Base-by-base conservation (phyloP, 495 filamentous ascomycete genomes). In the Talaromyces proteolyticus region DNA sequence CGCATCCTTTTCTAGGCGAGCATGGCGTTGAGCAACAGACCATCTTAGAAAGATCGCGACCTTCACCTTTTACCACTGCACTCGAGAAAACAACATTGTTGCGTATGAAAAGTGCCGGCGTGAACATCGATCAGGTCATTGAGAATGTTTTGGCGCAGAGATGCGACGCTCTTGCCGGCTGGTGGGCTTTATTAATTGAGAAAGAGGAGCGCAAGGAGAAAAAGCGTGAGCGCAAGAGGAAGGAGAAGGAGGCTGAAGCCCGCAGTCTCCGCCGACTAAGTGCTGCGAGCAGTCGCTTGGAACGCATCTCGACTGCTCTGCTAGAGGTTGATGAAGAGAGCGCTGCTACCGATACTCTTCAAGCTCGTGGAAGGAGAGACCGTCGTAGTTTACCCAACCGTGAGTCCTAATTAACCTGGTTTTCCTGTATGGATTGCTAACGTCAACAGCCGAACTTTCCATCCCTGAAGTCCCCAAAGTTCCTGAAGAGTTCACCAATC, bases 141-240 rank as follows among this genome's bases (percentile, higher is more conserved):
- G 91, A 96, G 57, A 90, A 95, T 55, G 93, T 98, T 20, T 72
- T 96, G 11, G 81, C 92, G 6, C 88, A 94, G 58, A 76, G 86
- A 54, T 97, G 94, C 59, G 91, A 98, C 63, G 76, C 80, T 8
- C 69, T 98, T 34, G 91, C 91, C 42, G 93, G 93, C 8, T 98
- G 93, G 93, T 98, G 93, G 93, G 87, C 89, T 16, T 67, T 98
- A 20, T 66, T 97, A 50, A 86, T 97, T 45, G 93, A 97, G 61
- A 97, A 97, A 63, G 93, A 98, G 60, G 87, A 94, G 63, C 80
- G 91, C 3, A 98, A 97, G 64, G 86, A 90, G 52, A 76, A 73
- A 50, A 82, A 91, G 52, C 76, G 88, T 54, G 91, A 97, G 55
- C 79, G 83, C 41, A 96, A 89, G 60, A 82, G 94, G 26, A 89